A percentile compares a stretch with the other conserved stretches of the same genome.
Evolutionary conservation across 805 yeast species (phyloP).

Genomic region (Barnettozyma salicaria): DNA sequence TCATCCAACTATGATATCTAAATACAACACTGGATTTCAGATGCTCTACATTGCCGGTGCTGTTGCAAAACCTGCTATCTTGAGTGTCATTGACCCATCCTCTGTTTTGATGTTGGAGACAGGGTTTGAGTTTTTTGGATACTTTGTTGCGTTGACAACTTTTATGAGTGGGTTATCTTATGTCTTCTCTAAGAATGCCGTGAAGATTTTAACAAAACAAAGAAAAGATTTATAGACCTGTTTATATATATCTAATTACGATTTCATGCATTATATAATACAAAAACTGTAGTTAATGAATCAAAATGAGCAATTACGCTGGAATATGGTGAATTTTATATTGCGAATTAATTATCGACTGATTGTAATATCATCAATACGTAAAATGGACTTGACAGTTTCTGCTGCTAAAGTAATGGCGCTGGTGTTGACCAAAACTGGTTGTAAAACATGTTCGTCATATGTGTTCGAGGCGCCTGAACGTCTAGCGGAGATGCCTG

Average conservation of each 20-base stretch:
- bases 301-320: neutral
- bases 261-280: too few species aligned
- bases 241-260: neutral
- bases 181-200: slow-evolving; percentile 62
- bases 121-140: slow-evolving; percentile 37
- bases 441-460: slow-evolving; percentile 94
- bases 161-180: slow-evolving; percentile 74
- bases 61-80: slow-evolving; percentile 48
- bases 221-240: slow-evolving; percentile 1
- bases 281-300: too few species aligned
- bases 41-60: slow-evolving; percentile 78
- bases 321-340: neutral
- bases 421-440: slow-evolving; percentile 89
- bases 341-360: slow-evolving; percentile 48
- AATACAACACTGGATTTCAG: slow-evolving; percentile 85
- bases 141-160: slow-evolving; percentile 64
- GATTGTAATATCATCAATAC: slow-evolving; percentile 96
- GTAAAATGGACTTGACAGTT: slow-evolving; percentile 89
- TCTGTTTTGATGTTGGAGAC: slow-evolving; percentile 21
- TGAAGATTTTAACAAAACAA: slow-evolving; percentile 40
- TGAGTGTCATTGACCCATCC: slow-evolving; percentile 30
- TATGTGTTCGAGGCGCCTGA: slow-evolving; percentile 88
- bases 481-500: slow-evolving; percentile 95
- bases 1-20: slow-evolving; percentile 79
- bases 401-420: slow-evolving; percentile 94